A percentile compares a stretch with the other conserved stretches of the same genome.
These are phyloP conservation scores for Kokia cookei DNA, from an alignment of 441 rosid genomes.

Conservation along the genomic window DNA sequence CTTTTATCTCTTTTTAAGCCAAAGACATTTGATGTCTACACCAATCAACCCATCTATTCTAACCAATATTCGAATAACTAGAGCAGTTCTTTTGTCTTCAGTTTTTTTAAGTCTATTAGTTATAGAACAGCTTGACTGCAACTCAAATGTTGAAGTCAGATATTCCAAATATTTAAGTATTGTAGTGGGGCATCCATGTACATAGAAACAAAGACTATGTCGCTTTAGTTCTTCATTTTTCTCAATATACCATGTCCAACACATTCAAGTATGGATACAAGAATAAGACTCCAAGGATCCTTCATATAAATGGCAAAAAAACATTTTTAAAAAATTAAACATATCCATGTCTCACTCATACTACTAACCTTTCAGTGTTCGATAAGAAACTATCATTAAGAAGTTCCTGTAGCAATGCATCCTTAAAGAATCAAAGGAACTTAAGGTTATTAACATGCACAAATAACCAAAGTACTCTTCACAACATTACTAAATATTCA, in stretches of 20 bases:
- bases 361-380: constrained; percentile 63
- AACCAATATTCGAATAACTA: background rate
- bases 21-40: background rate
- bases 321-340: background rate
- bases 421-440: constrained; percentile 36
- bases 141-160: background rate
- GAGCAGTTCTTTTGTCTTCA: background rate
- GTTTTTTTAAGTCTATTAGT: background rate
- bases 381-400: constrained; percentile 52
- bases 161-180: background rate
- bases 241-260: too few relatives aligned
- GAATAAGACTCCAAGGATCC: background rate
- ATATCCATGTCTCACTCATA: background rate
- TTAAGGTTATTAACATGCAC: constrained; percentile 6
- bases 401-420: constrained; percentile 81
- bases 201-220: background rate
- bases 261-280: background rate
- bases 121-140: background rate
- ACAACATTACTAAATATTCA: background rate
- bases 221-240: background rate
- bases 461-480: background rate
- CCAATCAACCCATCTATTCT: background rate
- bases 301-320: background rate
- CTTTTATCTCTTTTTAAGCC: background rate
- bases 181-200: background rate